Conservation (phyloP, 257 asterid species). For the Capsicum pubescens region DNA sequence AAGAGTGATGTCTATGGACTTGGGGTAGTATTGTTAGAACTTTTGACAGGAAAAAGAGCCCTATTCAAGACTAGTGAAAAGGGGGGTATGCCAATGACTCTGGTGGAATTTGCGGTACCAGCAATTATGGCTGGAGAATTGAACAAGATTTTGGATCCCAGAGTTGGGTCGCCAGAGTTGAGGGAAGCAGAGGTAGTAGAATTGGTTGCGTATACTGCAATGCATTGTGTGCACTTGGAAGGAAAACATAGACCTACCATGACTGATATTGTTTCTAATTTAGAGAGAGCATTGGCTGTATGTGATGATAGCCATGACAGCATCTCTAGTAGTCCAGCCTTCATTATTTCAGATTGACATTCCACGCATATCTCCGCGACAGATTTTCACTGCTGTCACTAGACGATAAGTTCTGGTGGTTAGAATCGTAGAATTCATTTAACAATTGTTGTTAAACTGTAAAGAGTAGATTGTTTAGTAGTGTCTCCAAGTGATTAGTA, state of each 20-base stretch:
- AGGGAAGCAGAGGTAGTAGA: conserved; percentile 31
- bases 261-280: conserved; percentile 32
- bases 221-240: conserved; percentile 34
- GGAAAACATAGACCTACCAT: conserved; percentile 35
- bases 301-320: conserved; percentile 29
- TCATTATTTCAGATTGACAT: conserved; percentile 26
- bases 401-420: not conserved
- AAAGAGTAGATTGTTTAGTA: not conserved
- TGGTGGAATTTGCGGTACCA: conserved; percentile 33
- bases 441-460: conserved; percentile 17
- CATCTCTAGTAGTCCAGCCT: conserved; percentile 28
- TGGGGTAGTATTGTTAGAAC: conserved; percentile 34
- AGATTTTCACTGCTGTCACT: not conserved
- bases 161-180: conserved; percentile 32
- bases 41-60: conserved; percentile 34
- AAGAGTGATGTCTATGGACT: conserved; percentile 37
- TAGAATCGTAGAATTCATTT: not conserved
- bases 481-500: not conserved
- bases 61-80: conserved; percentile 26
- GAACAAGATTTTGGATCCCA: conserved; percentile 27
- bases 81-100: conserved; percentile 18
- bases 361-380: not conserved
- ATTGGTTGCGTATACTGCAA: conserved; percentile 37
- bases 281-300: conserved; percentile 32
- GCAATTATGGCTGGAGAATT: conserved; percentile 28